Evolutionary conservation across 106 monocot genomes (phyloP).

Genomic region (Ottelia alismoides): DNA sequence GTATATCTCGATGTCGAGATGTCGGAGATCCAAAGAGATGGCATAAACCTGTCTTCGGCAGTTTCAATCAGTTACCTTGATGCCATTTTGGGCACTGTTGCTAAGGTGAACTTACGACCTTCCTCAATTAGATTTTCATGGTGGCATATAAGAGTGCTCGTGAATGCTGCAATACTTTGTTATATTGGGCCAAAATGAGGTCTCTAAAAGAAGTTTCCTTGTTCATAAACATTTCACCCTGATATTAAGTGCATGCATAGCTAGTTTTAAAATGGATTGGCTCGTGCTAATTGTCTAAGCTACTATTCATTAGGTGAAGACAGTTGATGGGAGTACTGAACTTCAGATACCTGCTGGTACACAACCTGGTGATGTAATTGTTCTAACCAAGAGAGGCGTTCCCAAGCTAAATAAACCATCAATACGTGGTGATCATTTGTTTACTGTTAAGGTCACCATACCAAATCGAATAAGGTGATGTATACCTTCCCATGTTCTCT

Average conservation of each 20-base stretch:
- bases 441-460: slow-evolving; percentile 85
- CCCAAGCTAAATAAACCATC: slow-evolving; percentile 90
- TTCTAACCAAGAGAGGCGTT: slow-evolving; percentile 76
- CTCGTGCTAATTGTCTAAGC: too few relatives aligned
- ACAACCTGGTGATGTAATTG: slow-evolving; percentile 90
- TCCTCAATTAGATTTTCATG: neutral
- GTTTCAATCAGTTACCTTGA: slow-evolving; percentile 80
- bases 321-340: slow-evolving; percentile 81
- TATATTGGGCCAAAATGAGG: too few relatives aligned
- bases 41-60: slow-evolving; percentile 69
- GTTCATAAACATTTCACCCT: too few relatives aligned
- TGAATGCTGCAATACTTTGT: too few relatives aligned
- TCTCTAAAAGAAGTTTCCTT: too few relatives aligned
- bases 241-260: too few relatives aligned
- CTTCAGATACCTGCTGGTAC: slow-evolving; percentile 95
- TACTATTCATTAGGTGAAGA: slow-evolving; percentile 73
- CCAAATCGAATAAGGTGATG: slow-evolving; percentile 80
- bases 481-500: slow-evolving; percentile 1
- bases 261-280: too few relatives aligned
- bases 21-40: slow-evolving; percentile 89
- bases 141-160: too few relatives aligned
- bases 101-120: slow-evolving; percentile 46
- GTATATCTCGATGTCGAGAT: slow-evolving; percentile 90
- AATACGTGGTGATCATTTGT: slow-evolving; percentile 96
- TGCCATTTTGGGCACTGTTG: slow-evolving; percentile 74